Conservation (phyloP, 2,329 filamentous ascomycete species). For the Gaeumannomyces tritici region DNA sequence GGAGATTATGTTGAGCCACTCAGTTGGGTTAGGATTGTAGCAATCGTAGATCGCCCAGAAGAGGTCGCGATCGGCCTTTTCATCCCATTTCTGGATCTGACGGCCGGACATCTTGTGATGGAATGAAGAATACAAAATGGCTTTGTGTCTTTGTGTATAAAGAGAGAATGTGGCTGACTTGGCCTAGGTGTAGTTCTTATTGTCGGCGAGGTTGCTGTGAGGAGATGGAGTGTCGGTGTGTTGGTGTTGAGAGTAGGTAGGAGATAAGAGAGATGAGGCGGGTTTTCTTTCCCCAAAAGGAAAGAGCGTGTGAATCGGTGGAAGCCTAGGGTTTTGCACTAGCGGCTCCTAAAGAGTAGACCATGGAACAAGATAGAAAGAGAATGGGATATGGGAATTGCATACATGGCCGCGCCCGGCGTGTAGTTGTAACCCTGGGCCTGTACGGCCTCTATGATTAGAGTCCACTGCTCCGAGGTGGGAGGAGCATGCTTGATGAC, state of each 20-base stretch:
- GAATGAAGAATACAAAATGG: not conserved
- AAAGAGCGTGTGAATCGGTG: no score
- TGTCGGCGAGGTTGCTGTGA: not conserved
- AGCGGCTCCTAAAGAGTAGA: no score
- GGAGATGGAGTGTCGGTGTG: not conserved
- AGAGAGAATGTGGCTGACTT: not conserved
- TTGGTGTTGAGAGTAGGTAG: no score
- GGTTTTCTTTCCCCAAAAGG: no score
- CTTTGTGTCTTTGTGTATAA: not conserved
- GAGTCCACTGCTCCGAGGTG: not conserved
- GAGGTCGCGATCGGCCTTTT: constrained; percentile 17
- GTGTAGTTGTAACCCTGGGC: constrained; percentile 1
- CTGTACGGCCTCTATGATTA: not conserved
- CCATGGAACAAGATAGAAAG: not conserved
- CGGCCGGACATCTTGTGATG: not conserved
- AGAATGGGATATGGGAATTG: no score
- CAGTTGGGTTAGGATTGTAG: constrained; percentile 12
- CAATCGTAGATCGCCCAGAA: constrained; percentile 15
- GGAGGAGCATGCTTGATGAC: not conserved
- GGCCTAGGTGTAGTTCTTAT: not conserved
- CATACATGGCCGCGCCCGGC: not conserved
- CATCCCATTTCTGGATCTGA: constrained; percentile 14
- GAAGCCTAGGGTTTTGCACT: no score
- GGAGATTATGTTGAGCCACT: constrained; percentile 14
- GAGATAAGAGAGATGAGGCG: no score